Conservation (phyloP, 192 early-diverging fungal species). For the Coemansia sp. region DNA sequence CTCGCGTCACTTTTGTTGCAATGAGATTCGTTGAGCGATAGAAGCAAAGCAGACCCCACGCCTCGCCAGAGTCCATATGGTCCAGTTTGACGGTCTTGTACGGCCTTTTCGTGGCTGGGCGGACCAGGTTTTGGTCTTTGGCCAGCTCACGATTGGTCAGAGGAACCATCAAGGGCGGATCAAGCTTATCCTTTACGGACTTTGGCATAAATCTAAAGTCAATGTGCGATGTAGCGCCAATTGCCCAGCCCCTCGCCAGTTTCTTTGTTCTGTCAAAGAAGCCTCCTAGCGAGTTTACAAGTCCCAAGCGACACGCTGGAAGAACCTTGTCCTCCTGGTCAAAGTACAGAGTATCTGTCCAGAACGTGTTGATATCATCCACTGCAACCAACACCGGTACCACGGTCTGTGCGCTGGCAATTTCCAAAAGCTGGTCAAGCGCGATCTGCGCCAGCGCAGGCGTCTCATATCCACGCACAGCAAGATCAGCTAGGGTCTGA, state of each 20-base stretch:
- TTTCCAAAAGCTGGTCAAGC: slow-evolving; percentile 32
- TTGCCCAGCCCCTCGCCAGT: slow-evolving; percentile 35
- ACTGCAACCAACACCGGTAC: slow-evolving; percentile 48
- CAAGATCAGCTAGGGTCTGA: slow-evolving; percentile 35
- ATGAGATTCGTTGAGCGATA: slow-evolving; percentile 35
- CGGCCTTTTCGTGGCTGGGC: slow-evolving; percentile 12
- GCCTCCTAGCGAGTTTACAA: slow-evolving; percentile 32
- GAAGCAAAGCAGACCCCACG: slow-evolving; percentile 42
- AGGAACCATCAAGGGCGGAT: slow-evolving; percentile 24
- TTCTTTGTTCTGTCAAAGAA: slow-evolving; percentile 35
- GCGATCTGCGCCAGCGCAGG: slow-evolving; percentile 38
- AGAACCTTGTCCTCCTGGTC: slow-evolving; percentile 38
- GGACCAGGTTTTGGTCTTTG: slow-evolving; percentile 1
- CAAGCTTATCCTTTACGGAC: slow-evolving; percentile 26
- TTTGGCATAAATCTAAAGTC: slow-evolving; percentile 36
- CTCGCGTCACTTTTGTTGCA: slow-evolving; percentile 26
- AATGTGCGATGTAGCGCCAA: slow-evolving; percentile 40
- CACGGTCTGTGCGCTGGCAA: slow-evolving; percentile 35
- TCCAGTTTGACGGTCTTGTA: slow-evolving; percentile 27
- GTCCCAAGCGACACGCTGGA: slow-evolving; percentile 34
- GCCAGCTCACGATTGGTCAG: slow-evolving; percentile 38
- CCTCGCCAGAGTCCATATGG: slow-evolving; percentile 28
- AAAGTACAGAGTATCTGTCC: slow-evolving; percentile 31
- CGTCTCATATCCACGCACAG: slow-evolving; percentile 25
- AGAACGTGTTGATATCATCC: slow-evolving; percentile 51